Evolutionary conservation across 2,329 filamentous ascomycete species (phyloP).

Genomic region (Xylariaceae sp.): DNA sequence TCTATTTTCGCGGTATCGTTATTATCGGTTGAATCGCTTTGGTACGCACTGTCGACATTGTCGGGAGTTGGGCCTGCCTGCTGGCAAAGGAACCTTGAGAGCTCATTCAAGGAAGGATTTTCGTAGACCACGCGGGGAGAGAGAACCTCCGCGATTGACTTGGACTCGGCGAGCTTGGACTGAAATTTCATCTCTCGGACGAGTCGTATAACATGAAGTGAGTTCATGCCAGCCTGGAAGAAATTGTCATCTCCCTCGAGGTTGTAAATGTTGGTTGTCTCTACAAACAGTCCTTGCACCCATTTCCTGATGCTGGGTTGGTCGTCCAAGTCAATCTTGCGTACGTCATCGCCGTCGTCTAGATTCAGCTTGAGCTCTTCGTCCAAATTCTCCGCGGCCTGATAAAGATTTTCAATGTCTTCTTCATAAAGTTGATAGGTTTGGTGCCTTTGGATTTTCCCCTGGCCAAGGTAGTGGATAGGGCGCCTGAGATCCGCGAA

Average conservation of each 20-base stretch:
- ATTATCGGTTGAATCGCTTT: too few species aligned
- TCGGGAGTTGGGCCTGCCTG: too few species aligned
- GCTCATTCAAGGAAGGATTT: too few species aligned
- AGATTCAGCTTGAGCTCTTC: conserved; percentile 23
- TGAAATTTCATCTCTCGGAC: too few species aligned
- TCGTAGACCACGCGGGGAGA: too few species aligned
- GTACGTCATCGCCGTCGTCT: too few species aligned
- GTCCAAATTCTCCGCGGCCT: conserved; percentile 24
- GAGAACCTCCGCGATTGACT: too few species aligned
- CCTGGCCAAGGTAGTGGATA: conserved; percentile 9
- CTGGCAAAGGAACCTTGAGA: too few species aligned
- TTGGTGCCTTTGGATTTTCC: conserved; percentile 15
- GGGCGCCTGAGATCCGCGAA: conserved; percentile 3
- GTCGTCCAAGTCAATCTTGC: conserved; percentile 17
- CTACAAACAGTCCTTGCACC: conserved; percentile 10
- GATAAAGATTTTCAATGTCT: conserved; percentile 44
- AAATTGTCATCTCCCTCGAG: conserved; percentile 39
- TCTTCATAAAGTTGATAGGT: conserved; percentile 42
- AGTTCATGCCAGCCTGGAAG: conserved; percentile 45
- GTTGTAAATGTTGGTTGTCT: background rate
- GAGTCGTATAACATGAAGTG: conserved; percentile 45
- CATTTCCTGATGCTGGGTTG: conserved; percentile 3
- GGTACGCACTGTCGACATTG: too few species aligned
- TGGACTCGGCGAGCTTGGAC: too few species aligned
- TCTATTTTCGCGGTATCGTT: too few species aligned